Evolutionary conservation across 345 rosid species (phyloP).

Genomic region (Chamaenerion angustifolium): DNA sequence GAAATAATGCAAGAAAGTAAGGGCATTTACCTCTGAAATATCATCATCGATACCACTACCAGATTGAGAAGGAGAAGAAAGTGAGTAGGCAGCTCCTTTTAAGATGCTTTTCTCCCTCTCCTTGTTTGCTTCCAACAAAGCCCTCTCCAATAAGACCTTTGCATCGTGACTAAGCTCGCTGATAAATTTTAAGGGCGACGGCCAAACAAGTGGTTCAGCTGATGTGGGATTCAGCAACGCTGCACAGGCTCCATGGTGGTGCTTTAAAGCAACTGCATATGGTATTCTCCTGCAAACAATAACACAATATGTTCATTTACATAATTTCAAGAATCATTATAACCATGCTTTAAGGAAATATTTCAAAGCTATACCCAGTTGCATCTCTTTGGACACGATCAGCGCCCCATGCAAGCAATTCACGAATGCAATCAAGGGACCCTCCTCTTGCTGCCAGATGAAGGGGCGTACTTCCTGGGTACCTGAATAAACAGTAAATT

Average conservation of each 20-base stretch:
- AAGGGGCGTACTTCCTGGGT: constrained; percentile 90
- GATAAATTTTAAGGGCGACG: constrained; percentile 90
- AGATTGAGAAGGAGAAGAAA: constrained; percentile 44
- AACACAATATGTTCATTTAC: background rate
- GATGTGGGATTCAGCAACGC: constrained; percentile 83
- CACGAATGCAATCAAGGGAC: constrained; percentile 82
- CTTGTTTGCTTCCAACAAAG: constrained; percentile 76
- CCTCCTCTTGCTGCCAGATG: constrained; percentile 98
- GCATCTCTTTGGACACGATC: constrained; percentile 93
- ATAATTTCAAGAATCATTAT: no score
- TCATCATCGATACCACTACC: constrained; percentile 54
- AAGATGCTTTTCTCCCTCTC: constrained; percentile 77
- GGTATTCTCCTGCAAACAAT: constrained; percentile 68
- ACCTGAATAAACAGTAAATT: constrained; percentile 28
- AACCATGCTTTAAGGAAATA: no score
- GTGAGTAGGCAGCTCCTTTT: constrained; percentile 46
- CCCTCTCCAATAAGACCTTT: constrained; percentile 60
- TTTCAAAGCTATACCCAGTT: constrained; percentile 42
- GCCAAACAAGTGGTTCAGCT: constrained; percentile 98
- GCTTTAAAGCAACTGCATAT: constrained; percentile 58
- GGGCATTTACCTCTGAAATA: constrained; percentile 60
- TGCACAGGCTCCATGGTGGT: constrained; percentile 72
- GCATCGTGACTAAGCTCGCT: constrained; percentile 85
- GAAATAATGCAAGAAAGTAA: no score
- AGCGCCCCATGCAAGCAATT: constrained; percentile 92